Conservation (phyloP, 2,329 filamentous ascomycete genomes). For the Aspergillus ochraceoroseus region DNA sequence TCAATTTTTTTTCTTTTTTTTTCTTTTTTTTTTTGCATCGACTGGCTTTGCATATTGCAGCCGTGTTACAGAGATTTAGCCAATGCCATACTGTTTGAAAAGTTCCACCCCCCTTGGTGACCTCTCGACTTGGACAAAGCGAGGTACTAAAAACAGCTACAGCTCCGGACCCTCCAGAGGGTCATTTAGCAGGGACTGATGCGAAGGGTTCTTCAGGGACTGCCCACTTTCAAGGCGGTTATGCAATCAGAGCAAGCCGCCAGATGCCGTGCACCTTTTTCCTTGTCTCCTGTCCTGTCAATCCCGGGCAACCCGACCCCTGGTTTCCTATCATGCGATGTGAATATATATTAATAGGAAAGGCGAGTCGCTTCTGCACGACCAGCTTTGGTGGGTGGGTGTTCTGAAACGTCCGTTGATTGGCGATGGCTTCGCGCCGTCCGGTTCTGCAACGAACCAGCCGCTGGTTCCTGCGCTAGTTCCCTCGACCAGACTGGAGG, state of each 20-base stretch:
- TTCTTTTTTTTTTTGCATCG: neutral
- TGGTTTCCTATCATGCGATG: conserved; percentile 1
- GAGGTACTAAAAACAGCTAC: too few species aligned
- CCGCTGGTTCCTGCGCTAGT: conserved; percentile 7
- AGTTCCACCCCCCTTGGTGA: too few species aligned
- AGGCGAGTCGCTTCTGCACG: conserved; percentile 12
- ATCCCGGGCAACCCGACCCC: neutral
- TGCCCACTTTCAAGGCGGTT: conserved; percentile 1
- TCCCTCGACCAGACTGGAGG: conserved; percentile 6
- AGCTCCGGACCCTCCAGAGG: too few species aligned
- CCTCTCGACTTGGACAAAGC: too few species aligned
- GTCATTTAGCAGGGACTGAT: too few species aligned
- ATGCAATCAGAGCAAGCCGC: neutral
- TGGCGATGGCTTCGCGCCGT: conserved; percentile 14
- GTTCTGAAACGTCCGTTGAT: conserved; percentile 3
- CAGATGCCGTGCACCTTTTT: neutral
- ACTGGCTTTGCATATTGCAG: too few species aligned
- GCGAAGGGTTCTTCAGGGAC: neutral
- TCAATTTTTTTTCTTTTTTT: too few species aligned
- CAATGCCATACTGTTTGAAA: conserved; percentile 1
- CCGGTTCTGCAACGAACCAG: conserved; percentile 10
- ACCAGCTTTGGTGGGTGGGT: neutral
- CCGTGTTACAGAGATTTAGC: neutral
- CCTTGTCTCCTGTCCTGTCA: neutral
- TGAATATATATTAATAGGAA: conserved; percentile 12